A percentile compares a stretch with the other conserved stretches of the same genome.
Evolutionary conservation across 2,329 filamentous ascomycete species (phyloP).

Genomic region (Trichoderma asperellum): DNA sequence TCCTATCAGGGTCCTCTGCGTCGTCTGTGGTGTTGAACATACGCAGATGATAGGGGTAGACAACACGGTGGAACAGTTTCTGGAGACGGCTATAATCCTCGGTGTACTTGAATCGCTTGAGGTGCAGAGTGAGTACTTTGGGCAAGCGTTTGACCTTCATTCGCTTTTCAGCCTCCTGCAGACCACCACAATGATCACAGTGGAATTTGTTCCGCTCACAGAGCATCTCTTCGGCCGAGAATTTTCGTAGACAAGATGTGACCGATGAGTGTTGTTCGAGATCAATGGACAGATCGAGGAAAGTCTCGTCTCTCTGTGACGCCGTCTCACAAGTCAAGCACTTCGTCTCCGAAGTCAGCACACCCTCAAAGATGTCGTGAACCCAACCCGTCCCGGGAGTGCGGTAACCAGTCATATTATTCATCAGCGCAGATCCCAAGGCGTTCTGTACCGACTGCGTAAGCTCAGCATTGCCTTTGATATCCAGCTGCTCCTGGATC

Average conservation of each 20-base stretch:
- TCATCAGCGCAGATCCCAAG: conserved; percentile 42
- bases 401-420: conserved; percentile 49
- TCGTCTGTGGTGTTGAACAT: conserved; percentile 98
- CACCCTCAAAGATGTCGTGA: conserved; percentile 94
- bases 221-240: conserved; percentile 97
- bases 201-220: conserved; percentile 99
- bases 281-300: conserved; percentile 94
- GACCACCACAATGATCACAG: conserved; percentile 92
- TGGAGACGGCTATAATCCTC: conserved; percentile 92
- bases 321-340: conserved; percentile 95
- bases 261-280: conserved; percentile 94
- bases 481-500: conserved; percentile 55
- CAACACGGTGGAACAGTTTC: conserved; percentile 94
- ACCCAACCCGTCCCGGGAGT: conserved; percentile 82
- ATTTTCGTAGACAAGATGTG: conserved; percentile 91
- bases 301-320: conserved; percentile 93
- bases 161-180: conserved; percentile 97
- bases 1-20: conserved; percentile 85
- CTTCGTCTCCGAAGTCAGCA: conserved; percentile 92
- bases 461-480: conserved; percentile 48
- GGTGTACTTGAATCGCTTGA: conserved; percentile 98
- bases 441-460: conserved; percentile 55
- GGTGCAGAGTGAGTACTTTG: conserved; percentile 85
- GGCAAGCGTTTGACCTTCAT: conserved; percentile 99
- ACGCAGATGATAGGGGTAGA: conserved; percentile 94